Base-by-base conservation (phyloP, 164 flowering plant genomes). In the Saururus chinensis region DNA sequence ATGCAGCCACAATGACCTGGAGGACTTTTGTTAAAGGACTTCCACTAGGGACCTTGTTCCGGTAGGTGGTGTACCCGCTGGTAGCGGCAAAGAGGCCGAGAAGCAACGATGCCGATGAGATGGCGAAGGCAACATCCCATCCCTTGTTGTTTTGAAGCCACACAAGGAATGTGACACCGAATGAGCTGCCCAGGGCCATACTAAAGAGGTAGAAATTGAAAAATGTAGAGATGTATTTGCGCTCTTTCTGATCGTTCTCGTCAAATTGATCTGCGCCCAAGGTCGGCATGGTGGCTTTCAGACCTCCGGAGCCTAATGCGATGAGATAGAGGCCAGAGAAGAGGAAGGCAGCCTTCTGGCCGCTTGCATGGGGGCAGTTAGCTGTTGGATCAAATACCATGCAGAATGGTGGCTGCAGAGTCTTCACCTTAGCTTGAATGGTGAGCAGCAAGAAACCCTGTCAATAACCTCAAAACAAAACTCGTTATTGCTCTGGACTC, bases 191-290 rank as follows among this genome's bases (percentile, higher is more conserved):
- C 66, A 72, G 75, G 10, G 89, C 70, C 41, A 91, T 87, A 71
- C 83, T 79, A 73, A 88, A 91, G 4, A 88, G 77, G 35, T 59
- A 88, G 64, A 83, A 91, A 71, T 88, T 91, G 80, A 91, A 91
- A 74, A 83, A 91, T 8, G 80, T 69, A 0, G 95, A 91, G 71
- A 86, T 75, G 41, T 81, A 86, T 70, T 80, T 82, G 76, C 92
- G 75, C 56, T 88, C 91, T 0, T 60, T 66, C 3, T 61, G 70
- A 21, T 76, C 80, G 49, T 42, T 69, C 48, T 84, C 83, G 64
- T 91, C 92, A 60, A 86, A 86, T 64, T 88, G 97, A 74, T 88
- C 86, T 0, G 95, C 95, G 9, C 97, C 97, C 62, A 86, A 95
- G 9, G 89, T 65, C 0, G 91, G 85, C 42, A 91, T 76, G 0